These are phyloP conservation scores for Lathyrus oleraceus DNA, from an alignment of 306 rosid genomes.

Conservation along the genomic window DNA sequence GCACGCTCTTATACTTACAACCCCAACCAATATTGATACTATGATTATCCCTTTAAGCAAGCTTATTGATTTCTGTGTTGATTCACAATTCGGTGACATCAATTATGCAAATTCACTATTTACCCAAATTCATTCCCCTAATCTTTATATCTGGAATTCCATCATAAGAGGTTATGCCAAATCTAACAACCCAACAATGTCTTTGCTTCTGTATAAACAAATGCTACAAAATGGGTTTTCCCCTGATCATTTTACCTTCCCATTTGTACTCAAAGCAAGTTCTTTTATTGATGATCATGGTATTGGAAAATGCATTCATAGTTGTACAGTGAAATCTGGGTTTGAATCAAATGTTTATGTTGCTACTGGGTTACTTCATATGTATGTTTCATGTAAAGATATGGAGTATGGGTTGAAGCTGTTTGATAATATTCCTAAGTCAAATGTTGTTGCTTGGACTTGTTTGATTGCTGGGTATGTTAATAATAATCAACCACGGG, in stretches of 20 bases:
- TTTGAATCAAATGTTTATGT: slow-evolving; percentile 53
- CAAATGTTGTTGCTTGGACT: slow-evolving; percentile 85
- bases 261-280: slow-evolving; percentile 70
- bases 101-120: slow-evolving; percentile 55
- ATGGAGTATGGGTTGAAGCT: slow-evolving; percentile 50
- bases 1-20: slow-evolving; percentile 55
- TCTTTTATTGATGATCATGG: slow-evolving; percentile 29
- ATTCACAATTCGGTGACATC: slow-evolving; percentile 55
- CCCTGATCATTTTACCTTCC: slow-evolving; percentile 75
- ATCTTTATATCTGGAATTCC: slow-evolving; percentile 74
- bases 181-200: slow-evolving; percentile 45
- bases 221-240: slow-evolving; percentile 58
- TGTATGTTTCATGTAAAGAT: slow-evolving; percentile 55
- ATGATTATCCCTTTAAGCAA: slow-evolving; percentile 60
- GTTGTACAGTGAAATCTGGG: slow-evolving; percentile 60
- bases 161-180: slow-evolving; percentile 67
- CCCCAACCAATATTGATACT: slow-evolving; percentile 42
- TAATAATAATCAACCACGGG: slow-evolving; percentile 32
- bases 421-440: slow-evolving; percentile 64
- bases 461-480: slow-evolving; percentile 69
- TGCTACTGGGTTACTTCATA: slow-evolving; percentile 60
- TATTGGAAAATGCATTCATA: slow-evolving; percentile 62
- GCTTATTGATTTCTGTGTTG: slow-evolving; percentile 63
- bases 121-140: slow-evolving; percentile 49
- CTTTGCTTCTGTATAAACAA: slow-evolving; percentile 49